Conservation (phyloP, 495 filamentous ascomycete species). For the Penicillium mononematosum region DNA sequence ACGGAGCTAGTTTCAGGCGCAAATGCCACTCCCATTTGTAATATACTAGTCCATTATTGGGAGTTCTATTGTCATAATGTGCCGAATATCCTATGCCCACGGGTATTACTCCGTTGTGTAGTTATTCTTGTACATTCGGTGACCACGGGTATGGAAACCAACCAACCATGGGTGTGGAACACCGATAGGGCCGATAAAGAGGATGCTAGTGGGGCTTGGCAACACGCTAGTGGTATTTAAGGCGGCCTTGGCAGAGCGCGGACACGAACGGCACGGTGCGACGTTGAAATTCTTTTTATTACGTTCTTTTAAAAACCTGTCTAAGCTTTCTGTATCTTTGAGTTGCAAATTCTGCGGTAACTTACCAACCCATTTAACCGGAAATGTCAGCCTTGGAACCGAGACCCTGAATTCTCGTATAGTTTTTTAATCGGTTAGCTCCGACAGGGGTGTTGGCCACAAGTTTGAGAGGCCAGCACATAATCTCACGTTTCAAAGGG, state of each 20-base stretch:
- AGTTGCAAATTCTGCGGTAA: not conserved
- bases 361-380: too few relatives aligned
- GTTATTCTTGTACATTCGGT: too few relatives aligned
- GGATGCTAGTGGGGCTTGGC: not conserved
- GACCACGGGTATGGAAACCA: not conserved
- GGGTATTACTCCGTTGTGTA: too few relatives aligned
- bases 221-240: constrained; percentile 5
- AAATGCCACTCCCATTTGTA: not conserved
- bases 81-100: too few relatives aligned
- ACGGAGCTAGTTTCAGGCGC: constrained; percentile 8
- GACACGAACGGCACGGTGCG: not conserved
- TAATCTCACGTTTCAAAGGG: too few relatives aligned
- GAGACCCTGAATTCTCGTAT: too few relatives aligned
- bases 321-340: not conserved
- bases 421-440: too few relatives aligned
- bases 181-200: constrained; percentile 23
- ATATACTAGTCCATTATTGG: too few relatives aligned
- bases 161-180: not conserved
- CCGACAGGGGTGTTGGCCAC: too few relatives aligned
- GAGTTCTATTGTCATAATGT: too few relatives aligned
- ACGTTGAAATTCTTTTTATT: constrained; percentile 1
- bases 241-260: constrained; percentile 1
- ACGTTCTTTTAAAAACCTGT: not conserved
- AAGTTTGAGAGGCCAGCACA: too few relatives aligned
- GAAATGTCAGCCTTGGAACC: too few relatives aligned